Conservation (phyloP, 2,329 filamentous ascomycete genomes). For the Lojkania enalia region DNA sequence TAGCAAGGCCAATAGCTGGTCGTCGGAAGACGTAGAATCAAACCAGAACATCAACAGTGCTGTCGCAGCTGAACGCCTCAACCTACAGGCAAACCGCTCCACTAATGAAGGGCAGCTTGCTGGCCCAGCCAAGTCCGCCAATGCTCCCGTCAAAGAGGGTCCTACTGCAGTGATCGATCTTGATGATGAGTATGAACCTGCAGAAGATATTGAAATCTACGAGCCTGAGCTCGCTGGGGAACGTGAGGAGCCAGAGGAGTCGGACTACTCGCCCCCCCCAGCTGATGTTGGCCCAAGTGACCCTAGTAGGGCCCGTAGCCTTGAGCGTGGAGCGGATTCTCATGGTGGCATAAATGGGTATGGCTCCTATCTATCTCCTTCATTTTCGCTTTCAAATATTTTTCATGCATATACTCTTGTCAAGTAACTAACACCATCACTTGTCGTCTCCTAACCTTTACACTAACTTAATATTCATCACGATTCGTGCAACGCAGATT, state of each 20-base stretch:
- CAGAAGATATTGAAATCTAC: slow-evolving; percentile 46
- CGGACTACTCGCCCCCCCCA: slow-evolving; percentile 51
- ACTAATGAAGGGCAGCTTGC: slow-evolving; percentile 18
- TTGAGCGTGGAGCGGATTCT: slow-evolving; percentile 22
- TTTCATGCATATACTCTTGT: neutral
- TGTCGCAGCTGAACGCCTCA: slow-evolving; percentile 36
- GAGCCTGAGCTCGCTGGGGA: slow-evolving; percentile 35
- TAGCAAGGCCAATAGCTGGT: slow-evolving; percentile 81
- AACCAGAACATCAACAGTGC: slow-evolving; percentile 29
- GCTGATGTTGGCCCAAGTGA: slow-evolving; percentile 42
- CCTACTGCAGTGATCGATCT: slow-evolving; percentile 38
- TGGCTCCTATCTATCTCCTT: slow-evolving; percentile 24
- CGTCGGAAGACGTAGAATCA: slow-evolving; percentile 52
- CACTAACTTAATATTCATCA: too few relatives aligned
- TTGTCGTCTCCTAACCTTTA: too few relatives aligned
- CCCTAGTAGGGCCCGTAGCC: slow-evolving; percentile 28
- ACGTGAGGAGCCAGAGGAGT: slow-evolving; percentile 44
- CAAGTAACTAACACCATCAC: too few relatives aligned
- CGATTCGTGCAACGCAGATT: too few relatives aligned
- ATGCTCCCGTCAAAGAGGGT: slow-evolving; percentile 6
- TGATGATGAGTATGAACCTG: slow-evolving; percentile 45
- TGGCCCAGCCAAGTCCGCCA: slow-evolving; percentile 17
- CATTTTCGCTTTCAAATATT: neutral
- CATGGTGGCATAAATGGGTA: slow-evolving; percentile 37
- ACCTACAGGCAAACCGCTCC: slow-evolving; percentile 26